Evolutionary conservation across 2,329 filamentous ascomycete genomes (phyloP), one percentile per base, ranked within the genome.

Genomic region (Aureobasidium uvarum): DNA sequence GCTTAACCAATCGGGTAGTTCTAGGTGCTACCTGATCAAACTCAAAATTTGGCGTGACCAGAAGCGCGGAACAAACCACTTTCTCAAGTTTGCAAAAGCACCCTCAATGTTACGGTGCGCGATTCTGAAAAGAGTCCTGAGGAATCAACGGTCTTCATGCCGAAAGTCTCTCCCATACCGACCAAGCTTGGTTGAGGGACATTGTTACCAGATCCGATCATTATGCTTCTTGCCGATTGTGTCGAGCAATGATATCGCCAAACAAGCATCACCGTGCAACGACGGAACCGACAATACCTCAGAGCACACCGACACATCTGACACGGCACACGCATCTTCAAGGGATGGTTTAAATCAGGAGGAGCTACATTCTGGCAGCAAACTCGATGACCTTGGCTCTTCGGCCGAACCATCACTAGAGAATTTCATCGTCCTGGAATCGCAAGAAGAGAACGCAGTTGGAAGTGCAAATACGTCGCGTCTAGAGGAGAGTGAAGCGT

Each of bases 101-200:
- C 28, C 7, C 28, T 33, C 28, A n/a, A 60, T 60, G 43, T 50
- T 60, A 60, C 56, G 56, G 38, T 60, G 56, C 56, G 56, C 56
- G 10, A 14, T 48, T 3, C 18, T 25, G 20, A 23, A n/a, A n/a
- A 36, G 41, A 25, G 41, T 31, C 23, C 7, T 16, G 23, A 28
- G 4, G 23, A 33, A 33, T 8, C 11, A 10, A 23, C 23, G 2
- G 31, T n/a, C 14, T 16, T 43, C 38, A 28, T 41, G 6, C 7
- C 52, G 14, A 18, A 39, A 11, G 5, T 14, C 6, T 14, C 52
- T 28, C 6, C 20, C 6, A n/a, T 41, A 13, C 10, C 20, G 36
- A 10, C 36, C 28, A 18, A 56, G 38, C 16, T 28, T 23, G 14
- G 10, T 3, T 5, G 23, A 23, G 11, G 18, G 10, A 8, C 18